These are phyloP conservation scores for Tulasnella sp. DNA, from an alignment of 768 basidiomycete genomes.

Conservation along the genomic window DNA sequence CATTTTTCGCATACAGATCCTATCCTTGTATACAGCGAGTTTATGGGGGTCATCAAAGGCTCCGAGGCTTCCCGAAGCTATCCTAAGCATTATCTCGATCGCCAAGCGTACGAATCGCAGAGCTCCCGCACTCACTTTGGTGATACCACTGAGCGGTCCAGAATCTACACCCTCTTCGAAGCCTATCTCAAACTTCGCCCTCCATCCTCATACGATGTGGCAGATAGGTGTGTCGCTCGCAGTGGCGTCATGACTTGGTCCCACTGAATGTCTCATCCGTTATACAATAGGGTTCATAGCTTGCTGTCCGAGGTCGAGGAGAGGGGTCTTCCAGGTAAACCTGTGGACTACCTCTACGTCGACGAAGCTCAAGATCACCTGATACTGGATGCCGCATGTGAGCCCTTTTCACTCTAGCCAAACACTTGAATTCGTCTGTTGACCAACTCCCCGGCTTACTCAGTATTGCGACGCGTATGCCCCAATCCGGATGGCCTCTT, in stretches of 20 bases:
- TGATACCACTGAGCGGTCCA: conserved; percentile 44
- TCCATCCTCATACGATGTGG: conserved; percentile 44
- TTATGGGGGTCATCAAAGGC: conserved; percentile 37
- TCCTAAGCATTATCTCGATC: conserved; percentile 38
- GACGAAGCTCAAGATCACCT: conserved; percentile 71
- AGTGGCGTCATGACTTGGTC: too few relatives aligned
- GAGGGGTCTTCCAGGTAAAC: background rate
- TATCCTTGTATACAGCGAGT: conserved; percentile 16
- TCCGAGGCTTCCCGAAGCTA: conserved; percentile 45
- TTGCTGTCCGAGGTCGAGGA: background rate
- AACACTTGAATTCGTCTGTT: too few relatives aligned
- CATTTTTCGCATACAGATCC: background rate
- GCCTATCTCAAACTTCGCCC: conserved; percentile 40
- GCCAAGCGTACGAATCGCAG: conserved; percentile 40
- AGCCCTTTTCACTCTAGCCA: conserved; percentile 21
- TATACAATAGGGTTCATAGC: background rate
- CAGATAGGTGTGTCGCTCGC: conserved; percentile 43
- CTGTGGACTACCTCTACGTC: conserved; percentile 56
- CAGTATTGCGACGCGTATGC: conserved; percentile 6
- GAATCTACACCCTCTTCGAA: conserved; percentile 48
- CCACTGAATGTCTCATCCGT: background rate
- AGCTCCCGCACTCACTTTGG: conserved; percentile 47
- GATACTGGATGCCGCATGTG: conserved; percentile 54
- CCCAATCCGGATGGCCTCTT: conserved; percentile 11
- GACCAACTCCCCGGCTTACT: background rate